Conservation (phyloP, 75 land plant species). For the Larix kaempferi region DNA sequence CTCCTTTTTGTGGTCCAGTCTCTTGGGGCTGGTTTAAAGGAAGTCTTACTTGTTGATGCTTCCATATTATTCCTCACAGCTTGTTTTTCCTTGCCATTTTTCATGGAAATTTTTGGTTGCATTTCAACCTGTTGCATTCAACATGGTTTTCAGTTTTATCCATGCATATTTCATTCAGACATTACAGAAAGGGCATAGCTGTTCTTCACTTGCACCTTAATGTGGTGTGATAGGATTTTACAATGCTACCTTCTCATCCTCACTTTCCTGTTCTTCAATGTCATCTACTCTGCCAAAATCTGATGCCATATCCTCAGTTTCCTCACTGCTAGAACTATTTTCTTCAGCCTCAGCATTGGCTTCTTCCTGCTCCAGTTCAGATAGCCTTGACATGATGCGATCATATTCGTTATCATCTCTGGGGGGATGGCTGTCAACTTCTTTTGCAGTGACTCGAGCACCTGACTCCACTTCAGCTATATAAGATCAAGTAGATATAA, state of each 20-base stretch:
- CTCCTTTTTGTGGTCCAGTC: background rate
- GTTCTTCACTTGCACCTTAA: background rate
- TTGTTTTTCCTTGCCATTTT: background rate
- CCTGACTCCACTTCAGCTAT: conserved; percentile 6
- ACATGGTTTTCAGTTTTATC: background rate
- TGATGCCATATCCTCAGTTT: conserved; percentile 11
- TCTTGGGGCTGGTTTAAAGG: background rate
- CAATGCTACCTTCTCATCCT: background rate
- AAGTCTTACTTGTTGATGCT: background rate
- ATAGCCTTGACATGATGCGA: conserved; percentile 36
- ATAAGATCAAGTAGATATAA: background rate
- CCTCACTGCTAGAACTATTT: conserved; percentile 9
- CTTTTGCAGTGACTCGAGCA: conserved; percentile 9
- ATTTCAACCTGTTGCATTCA: conserved; percentile 4
- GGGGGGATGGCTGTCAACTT: background rate
- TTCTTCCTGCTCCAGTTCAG: conserved; percentile 61
- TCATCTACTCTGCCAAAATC: conserved; percentile 6
- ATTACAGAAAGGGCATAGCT: background rate
- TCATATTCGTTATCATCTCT: conserved; percentile 40
- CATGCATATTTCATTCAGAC: background rate
- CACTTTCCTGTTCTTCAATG: conserved; percentile 15
- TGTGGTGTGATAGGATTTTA: background rate
- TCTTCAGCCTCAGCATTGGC: conserved; percentile 24
- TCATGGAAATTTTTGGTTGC: background rate
- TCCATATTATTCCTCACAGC: background rate